Evolutionary conservation across 805 yeast species (phyloP), one percentile per base, ranked within the genome.

Genomic region (Saturnispora halmiae): DNA sequence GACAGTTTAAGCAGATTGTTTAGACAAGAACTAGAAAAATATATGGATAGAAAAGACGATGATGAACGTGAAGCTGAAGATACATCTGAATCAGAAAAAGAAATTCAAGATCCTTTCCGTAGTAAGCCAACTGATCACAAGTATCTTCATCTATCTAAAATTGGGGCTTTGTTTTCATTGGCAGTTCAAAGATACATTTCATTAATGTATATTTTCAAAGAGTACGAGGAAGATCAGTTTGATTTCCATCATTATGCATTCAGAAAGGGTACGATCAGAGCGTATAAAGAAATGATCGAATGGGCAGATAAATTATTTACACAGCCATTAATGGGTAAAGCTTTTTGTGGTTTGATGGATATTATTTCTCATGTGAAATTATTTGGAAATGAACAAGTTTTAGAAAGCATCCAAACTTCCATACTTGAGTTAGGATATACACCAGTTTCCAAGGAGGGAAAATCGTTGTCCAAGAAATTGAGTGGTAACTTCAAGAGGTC

Each of bases 191-290:
- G 97, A 52, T 84, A 72, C 56, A 59, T 65, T 31, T 78, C 85
- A 2, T 69, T 87, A 34, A 65, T 76, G 37, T 75, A 76, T 45
- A 73, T 82, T 24, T 87, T 77, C 60, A 70, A 75, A 33, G 82
- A 77, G 40, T 87, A 77, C 61, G 73, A 68, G 54, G 75, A 74
- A 46, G 98, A 92, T 56, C 96, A 92, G 64, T 71, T 82, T 48
- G 99, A 92, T 59, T 92, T 90, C 79, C 97, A 92, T 58, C 79
- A 83, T 34, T 92, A 85, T 59, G 82, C 94, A 56, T 75, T 84
- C 70, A 75, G 96, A 61, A 77, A 82, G 51, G 97, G 96, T 18
- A 85, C 96, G 6, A 79, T 90, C 20, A 73, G 94, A 48, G 79
- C 90, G 7, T 92, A 90, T 56, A 51, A 83, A 22, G 79, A 77